phyloP scores from a whole-genome alignment of 371 early-diverging fungal genomes.

The Mortierella sp. region DNA sequence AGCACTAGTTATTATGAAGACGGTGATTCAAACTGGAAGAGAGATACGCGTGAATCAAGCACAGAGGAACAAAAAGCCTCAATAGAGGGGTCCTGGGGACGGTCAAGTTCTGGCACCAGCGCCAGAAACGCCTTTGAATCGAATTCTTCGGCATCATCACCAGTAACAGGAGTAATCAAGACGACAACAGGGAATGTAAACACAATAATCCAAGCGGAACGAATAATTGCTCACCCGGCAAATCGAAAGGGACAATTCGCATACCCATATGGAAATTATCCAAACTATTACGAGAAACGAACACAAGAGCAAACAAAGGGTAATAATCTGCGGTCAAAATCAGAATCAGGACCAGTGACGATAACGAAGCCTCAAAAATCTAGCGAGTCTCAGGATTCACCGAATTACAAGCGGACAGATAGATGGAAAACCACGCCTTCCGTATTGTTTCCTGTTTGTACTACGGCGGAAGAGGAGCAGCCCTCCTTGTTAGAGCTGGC shows the following conservation, averaged over 20 bases:
- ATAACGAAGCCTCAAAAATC: not conserved
- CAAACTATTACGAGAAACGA: conserved; percentile 43
- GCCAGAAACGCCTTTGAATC: not conserved
- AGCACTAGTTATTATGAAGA: not conserved
- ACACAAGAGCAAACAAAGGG: conserved; percentile 14
- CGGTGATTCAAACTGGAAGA: not conserved
- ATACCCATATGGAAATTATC: conserved; percentile 52
- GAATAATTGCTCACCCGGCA: conserved; percentile 18
- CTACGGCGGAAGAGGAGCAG: not conserved
- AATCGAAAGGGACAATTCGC: conserved; percentile 11
- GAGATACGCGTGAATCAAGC: not conserved
- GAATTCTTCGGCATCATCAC: not conserved
- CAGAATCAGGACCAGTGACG: not conserved
- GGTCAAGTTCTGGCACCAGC: not conserved
- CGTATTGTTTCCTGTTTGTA: conserved; percentile 11
- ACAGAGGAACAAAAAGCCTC: not conserved
- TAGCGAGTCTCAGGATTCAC: not conserved
- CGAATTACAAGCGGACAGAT: not conserved
- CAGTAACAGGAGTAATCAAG: not conserved
- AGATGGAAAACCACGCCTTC: conserved; percentile 1
- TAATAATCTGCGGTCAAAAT: not conserved
- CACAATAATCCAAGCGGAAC: conserved; percentile 17
- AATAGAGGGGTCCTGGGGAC: not conserved
- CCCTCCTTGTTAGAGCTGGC: conserved; percentile 27
- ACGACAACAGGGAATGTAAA: not conserved